phyloP scores from a whole-genome alignment of 208 protist genomes.

The Acanthamoeba sp. region DNA sequence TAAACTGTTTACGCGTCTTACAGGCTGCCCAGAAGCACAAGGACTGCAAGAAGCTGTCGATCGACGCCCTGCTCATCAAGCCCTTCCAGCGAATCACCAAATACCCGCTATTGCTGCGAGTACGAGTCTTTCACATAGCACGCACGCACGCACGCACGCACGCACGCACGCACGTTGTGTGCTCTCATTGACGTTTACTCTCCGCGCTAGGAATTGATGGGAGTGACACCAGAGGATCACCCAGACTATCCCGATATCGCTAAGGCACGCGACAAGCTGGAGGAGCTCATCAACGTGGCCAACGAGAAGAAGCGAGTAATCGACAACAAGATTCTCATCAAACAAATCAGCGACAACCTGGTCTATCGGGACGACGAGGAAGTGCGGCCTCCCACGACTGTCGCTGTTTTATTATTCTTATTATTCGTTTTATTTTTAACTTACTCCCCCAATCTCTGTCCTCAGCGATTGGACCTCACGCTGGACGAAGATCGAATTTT shows the following conservation, averaged over 20 bases:
- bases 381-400: background rate
- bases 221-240: background rate
- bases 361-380: slow-evolving; percentile 21
- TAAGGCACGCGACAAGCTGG: background rate
- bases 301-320: slow-evolving; percentile 45
- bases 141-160: too few relatives aligned
- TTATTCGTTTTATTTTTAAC: background rate
- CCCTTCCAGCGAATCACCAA: slow-evolving; percentile 74
- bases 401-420: background rate
- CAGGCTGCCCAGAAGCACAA: slow-evolving; percentile 31
- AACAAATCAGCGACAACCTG: slow-evolving; percentile 10
- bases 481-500: background rate
- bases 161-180: background rate
- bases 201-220: background rate
- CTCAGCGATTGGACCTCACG: slow-evolving; percentile 24
- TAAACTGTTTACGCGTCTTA: background rate
- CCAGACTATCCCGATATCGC: slow-evolving; percentile 14
- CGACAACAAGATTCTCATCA: slow-evolving; percentile 9
- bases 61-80: slow-evolving; percentile 43
- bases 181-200: background rate
- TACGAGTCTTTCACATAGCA: too few relatives aligned
- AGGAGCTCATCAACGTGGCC: slow-evolving; percentile 38
- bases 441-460: background rate
- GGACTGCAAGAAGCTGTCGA: slow-evolving; percentile 1
- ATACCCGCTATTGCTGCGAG: slow-evolving; percentile 60